Percentiles rank a stretch among this genome's conserved stretches.
Evolutionary conservation across 192 early-diverging fungal species (phyloP).

Genomic region (Coemansia umbellata): DNA sequence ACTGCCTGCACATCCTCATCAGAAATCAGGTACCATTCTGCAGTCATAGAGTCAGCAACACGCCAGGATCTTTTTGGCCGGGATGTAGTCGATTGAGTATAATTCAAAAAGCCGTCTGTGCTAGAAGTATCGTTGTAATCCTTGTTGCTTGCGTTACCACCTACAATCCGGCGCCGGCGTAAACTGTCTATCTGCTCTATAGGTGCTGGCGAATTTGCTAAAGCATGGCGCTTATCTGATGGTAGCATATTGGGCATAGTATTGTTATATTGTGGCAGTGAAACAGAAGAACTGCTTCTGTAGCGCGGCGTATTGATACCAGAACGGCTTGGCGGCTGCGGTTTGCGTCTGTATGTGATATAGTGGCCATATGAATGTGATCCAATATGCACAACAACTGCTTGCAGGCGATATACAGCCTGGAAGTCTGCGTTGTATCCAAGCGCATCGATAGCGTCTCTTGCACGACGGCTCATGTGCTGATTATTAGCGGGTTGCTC

Average conservation of each 20-base stretch:
- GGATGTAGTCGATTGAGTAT: constrained; percentile 1
- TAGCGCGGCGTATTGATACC: constrained; percentile 48
- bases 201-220: constrained; percentile 8
- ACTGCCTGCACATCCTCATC: constrained; percentile 65
- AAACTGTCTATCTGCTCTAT: constrained; percentile 18
- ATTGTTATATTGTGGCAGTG: constrained; percentile 9
- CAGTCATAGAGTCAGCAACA: constrained; percentile 42
- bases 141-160: constrained; percentile 11
- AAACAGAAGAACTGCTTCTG: constrained; percentile 25
- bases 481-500: background rate
- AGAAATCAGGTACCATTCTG: constrained; percentile 65
- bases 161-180: constrained; percentile 38
- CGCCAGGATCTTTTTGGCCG: constrained; percentile 45
- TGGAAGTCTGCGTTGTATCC: constrained; percentile 24
- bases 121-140: background rate
- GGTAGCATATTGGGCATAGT: constrained; percentile 1
- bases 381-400: constrained; percentile 89
- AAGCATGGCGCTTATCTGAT: constrained; percentile 21
- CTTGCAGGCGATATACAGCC: constrained; percentile 68
- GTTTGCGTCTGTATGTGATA: constrained; percentile 77
- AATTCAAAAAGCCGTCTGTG: background rate
- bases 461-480: constrained; percentile 15
- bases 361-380: constrained; percentile 92
- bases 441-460: constrained; percentile 35
- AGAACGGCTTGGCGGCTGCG: constrained; percentile 33